phyloP scores from a whole-genome alignment of 192 early-diverging fungal genomes.

The Gaertneriomyces semiglobifer region DNA sequence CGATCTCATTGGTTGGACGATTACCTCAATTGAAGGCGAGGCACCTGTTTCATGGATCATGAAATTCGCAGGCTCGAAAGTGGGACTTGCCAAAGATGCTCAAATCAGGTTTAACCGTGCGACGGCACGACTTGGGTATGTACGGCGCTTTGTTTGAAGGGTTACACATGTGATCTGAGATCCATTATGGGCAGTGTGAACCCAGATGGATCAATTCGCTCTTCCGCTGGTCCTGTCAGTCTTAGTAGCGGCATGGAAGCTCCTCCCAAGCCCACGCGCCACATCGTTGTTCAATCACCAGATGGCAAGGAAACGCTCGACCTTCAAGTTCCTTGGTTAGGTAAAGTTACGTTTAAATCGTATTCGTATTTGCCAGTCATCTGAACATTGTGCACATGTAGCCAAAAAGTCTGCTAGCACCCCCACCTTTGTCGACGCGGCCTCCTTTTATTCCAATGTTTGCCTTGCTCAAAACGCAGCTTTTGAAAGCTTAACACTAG shows the following conservation, averaged over 20 bases:
- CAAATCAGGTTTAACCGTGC: constrained; percentile 16
- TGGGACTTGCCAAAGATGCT: constrained; percentile 19
- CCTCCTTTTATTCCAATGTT: constrained; percentile 14
- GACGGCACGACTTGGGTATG: not conserved
- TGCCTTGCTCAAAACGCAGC: constrained; percentile 17
- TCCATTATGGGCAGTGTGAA: not conserved
- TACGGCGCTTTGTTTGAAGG: not conserved
- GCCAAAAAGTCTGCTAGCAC: not conserved
- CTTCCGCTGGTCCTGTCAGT: constrained; percentile 1
- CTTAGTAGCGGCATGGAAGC: constrained; percentile 1
- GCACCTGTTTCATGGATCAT: constrained; percentile 10
- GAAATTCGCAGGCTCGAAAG: constrained; percentile 1
- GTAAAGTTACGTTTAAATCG: not conserved
- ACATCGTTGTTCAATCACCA: constrained; percentile 7
- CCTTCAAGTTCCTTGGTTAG: constrained; percentile 20
- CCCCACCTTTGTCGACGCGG: constrained; percentile 1
- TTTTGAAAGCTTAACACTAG: not conserved
- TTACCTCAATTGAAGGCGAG: constrained; percentile 19
- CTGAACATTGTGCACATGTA: too few relatives aligned
- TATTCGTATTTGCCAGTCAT: not conserved
- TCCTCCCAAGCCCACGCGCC: constrained; percentile 1
- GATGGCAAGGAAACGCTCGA: constrained; percentile 13
- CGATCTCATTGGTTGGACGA: constrained; percentile 10
- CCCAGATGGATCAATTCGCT: not conserved
- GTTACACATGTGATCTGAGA: not conserved